A percentile compares a stretch with the other conserved stretches of the same genome.
Evolutionary conservation across 169 alveolate species (phyloP).

Genomic region (Eimeria acervulina): DNA sequence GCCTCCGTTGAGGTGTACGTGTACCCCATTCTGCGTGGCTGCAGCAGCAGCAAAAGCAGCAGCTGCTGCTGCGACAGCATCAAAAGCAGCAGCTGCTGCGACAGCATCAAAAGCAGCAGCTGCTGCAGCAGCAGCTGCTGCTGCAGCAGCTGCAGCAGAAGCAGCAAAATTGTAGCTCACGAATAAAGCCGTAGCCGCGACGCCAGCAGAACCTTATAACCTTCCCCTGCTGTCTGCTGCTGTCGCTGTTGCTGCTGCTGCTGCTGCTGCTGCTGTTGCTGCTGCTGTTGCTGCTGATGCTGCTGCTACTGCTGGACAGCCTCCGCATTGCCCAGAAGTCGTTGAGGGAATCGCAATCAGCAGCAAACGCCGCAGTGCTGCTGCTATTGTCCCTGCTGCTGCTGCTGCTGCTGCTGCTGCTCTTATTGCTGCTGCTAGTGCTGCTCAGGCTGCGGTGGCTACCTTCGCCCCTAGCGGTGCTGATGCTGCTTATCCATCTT

Average conservation of each 20-base stretch:
- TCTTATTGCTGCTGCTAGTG: not conserved
- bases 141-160: not conserved
- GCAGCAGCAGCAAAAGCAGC: slow-evolving; percentile 11
- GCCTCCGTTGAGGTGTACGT: not conserved
- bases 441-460: not conserved
- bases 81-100: not conserved
- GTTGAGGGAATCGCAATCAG: not conserved
- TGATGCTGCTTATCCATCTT: no score
- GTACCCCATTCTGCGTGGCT: not conserved
- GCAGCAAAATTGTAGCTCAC: not conserved
- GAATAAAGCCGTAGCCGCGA: not conserved
- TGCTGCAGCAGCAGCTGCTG: not conserved
- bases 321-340: slow-evolving; percentile 8
- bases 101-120: not conserved
- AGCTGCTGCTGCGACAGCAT: not conserved
- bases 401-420: slow-evolving; percentile 40
- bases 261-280: slow-evolving; percentile 19
- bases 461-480: no score
- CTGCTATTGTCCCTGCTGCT: slow-evolving; percentile 14
- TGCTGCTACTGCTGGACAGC: slow-evolving; percentile 7
- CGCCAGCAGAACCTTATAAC: slow-evolving; percentile 4
- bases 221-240: not conserved
- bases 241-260: slow-evolving; percentile 46
- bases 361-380: not conserved
- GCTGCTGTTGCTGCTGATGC: not conserved